Base-by-base conservation (phyloP, 2,329 filamentous ascomycete species). In the Aspergillus quadrilineatus region DNA sequence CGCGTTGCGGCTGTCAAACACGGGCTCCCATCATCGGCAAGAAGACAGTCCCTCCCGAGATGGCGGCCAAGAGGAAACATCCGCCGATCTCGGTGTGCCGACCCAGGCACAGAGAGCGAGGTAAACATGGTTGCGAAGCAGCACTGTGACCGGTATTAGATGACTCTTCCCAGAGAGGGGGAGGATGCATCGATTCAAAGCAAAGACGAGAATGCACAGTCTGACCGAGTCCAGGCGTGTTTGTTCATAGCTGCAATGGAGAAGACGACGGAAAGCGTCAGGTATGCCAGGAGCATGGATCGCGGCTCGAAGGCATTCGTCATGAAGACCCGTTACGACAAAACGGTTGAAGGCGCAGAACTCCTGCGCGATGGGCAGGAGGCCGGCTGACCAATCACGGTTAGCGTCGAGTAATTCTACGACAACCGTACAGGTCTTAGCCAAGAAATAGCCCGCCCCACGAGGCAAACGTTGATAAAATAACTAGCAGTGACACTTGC, bases 51-150 rank as follows among this genome's bases (percentile, higher is more conserved):
- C 41, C 50, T 14, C 50, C 50, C 14, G 9, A n/a, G 36, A 53
- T 53, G 6, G 41, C 50, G 6, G 50, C 41, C 1, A 46, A 29
- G 14, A 46, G 41, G 17, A 53, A 46, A 4, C 15, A 36, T 5
- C 50, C 41, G 22, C 55, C 55, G 15, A 37, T 37, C 32, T 53
- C 50, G 14, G 55, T 57, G 42, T 57, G 55, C 1, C 46, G 37
- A 1, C 55, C 45, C 3, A 53, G 32, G 10, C 50, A 4, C 50
- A 37, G 5, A 54, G 10, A 4, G 43, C 37, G 1, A 57, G 37
- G 2, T 37, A 50, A 54, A 57, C 37, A 57, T 57, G 6, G 50
- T 57, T 17, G 55, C 55, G 26, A 57, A 57, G 30, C 50, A 57
- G 39, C 41, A 53, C 43, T 29, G 15, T 34, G 7, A 10, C 10